Evolutionary conservation across 2,329 filamentous ascomycete species (phyloP), one percentile per base, ranked within the genome.

Genomic region (Penicillium sp.): DNA sequence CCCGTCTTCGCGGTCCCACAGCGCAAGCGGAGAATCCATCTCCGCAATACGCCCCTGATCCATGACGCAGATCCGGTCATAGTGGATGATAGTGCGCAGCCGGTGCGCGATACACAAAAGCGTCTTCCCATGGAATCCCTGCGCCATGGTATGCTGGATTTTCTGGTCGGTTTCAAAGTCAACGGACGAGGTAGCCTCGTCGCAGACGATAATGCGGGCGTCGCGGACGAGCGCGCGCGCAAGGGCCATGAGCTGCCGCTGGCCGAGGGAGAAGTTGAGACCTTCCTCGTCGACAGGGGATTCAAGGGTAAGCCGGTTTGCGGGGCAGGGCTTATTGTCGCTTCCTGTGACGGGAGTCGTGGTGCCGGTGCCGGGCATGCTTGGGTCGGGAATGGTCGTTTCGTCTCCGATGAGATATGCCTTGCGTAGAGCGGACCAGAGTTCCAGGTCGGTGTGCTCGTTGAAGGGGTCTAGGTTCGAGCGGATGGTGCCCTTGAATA

Each of bases 11-110:
- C 71, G 74, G 59, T 88, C 83, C 83, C 89, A 98, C 60, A 99
- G 79, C 44, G 80, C 82, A 43, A 89, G 82, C 2, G 95, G 95
- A 14, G 85, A 83, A 70, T 90, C 95, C 62, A 98, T 81, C 82
- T 98, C 93, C 0, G 90, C 91, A 70, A 99, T 97, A 16, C 79
- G 78, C 0, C 95, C 95, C 46, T 88, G 83, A 69, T 98, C 94
- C 93, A 99, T 96, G 67, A 99, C 95, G 69, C 92, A 94, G 72
- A 99, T 96, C 49, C 94, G 87, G 75, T 99, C 94, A 75, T 98
- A 98, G 31, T 88, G 87, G 62, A 98, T 89, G 63, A 99, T 96
- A 1, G 95, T 98, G 70, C 91, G 89, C 69, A 98, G 81, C 5
- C 94, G 85, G 77, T 98, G 94, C 6, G 94, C 94, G 73, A 98